Base-by-base conservation (phyloP, 2,329 filamentous ascomycete species). In the Cercospora sp. region DNA sequence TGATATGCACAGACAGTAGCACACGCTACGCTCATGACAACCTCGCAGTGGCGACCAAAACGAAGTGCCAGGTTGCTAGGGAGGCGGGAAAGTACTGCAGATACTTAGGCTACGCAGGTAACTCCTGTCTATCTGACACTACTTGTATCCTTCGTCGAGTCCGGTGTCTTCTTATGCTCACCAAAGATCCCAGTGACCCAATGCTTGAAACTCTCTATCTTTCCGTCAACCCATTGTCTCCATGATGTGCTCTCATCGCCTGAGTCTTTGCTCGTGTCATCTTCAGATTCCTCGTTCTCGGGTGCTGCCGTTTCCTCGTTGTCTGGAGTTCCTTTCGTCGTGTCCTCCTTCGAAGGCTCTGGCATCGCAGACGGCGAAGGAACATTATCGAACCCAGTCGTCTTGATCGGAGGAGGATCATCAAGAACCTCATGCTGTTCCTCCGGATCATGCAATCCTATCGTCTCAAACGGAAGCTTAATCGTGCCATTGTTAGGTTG, bases 401-500 rank as follows among this genome's bases (percentile, higher is more conserved):
- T 51, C 45, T 51, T 51, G 1, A 51, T 51, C 45, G 66, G 62
- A 9, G 69, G 66, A 16, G 70, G 66, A 58, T 76, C 75, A 20
- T 75, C 72, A 2, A 70, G 70, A 20, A 72, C 58, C 9, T 73
- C 67, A 12, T 51, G 48, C 13, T 67, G 65, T 26, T 62, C 70
- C 33, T 66, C 59, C 4, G 61, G 26, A 16, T 74, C 72, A 69
- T 94, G 91, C 1, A 87, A 76, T 4, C 90, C 90, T 12, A 87
- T 76, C 0, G 89, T 83, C 67, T 84, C 85, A 26, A 94, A 80
- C 0, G 91, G 91, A 12, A 94, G 84, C 10, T 89, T 85, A 5
- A 97, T 81, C 0, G 93, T 97, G 60, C 94, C 94, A 76, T 98
- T 98, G 78, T 97, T 97, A 0, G 91, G 87, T 64, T 85, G 85